A percentile compares a stretch with the other conserved stretches of the same genome.
Evolutionary conservation across 805 yeast genomes (phyloP).

Genomic region (Pachysolen tannophilus): DNA sequence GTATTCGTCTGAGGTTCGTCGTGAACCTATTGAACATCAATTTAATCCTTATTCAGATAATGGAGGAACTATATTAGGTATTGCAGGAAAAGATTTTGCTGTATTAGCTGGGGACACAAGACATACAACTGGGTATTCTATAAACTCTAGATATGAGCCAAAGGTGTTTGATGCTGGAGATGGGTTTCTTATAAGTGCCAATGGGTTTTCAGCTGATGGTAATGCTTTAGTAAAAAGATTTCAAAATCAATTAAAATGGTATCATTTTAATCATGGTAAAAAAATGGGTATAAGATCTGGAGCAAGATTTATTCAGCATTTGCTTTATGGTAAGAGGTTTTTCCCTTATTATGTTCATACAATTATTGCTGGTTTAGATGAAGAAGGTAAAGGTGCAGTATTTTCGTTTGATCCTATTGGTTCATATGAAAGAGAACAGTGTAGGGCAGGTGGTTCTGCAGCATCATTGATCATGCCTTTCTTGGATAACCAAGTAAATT

Average conservation of each 20-base stretch:
- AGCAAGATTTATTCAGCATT: slow-evolving; percentile 85
- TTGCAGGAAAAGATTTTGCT: slow-evolving; percentile 96
- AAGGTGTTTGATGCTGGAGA: slow-evolving; percentile 88
- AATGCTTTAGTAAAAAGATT: slow-evolving; percentile 74
- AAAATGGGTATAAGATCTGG: slow-evolving; percentile 61
- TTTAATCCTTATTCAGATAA: slow-evolving; percentile 92
- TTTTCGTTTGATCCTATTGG: slow-evolving; percentile 98
- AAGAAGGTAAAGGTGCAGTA: slow-evolving; percentile 87
- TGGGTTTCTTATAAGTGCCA: slow-evolving; percentile 78
- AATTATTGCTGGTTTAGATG: slow-evolving; percentile 87
- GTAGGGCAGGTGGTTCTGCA: slow-evolving; percentile 98
- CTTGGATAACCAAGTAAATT: slow-evolving; percentile 93
- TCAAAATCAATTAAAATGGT: slow-evolving; percentile 73
- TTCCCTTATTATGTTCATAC: slow-evolving; percentile 97
- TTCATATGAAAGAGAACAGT: slow-evolving; percentile 93
- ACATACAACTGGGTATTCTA: slow-evolving; percentile 87
- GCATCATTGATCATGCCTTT: slow-evolving; percentile 95
- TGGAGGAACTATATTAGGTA: slow-evolving; percentile 96
- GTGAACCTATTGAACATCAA: slow-evolving; percentile 77
- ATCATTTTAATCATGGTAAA: slow-evolving; percentile 82
- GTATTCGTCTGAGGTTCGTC: slow-evolving; percentile 45
- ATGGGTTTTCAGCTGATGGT: slow-evolving; percentile 96
- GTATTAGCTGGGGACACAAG: slow-evolving; percentile 98
- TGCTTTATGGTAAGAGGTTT: slow-evolving; percentile 85
- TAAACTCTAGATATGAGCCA: slow-evolving; percentile 88